phyloP scores from a whole-genome alignment of 495 filamentous ascomycete genomes.

The Immersiella caudata region DNA sequence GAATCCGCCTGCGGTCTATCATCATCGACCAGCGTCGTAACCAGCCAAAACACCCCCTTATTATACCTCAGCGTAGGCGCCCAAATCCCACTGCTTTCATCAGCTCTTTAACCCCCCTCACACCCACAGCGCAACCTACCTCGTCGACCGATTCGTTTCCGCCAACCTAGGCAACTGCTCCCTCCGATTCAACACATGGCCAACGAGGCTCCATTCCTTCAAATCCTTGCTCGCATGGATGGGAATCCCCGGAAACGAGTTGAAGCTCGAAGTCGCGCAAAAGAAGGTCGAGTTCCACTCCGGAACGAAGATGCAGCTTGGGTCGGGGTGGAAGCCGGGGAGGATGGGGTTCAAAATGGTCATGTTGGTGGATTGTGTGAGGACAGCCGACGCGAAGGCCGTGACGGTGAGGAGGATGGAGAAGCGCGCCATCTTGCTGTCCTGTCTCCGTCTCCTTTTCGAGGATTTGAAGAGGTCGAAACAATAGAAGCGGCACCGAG shows the following conservation, averaged over 20 bases:
- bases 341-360: conserved; percentile 55
- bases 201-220: conserved; percentile 55
- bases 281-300: conserved; percentile 56
- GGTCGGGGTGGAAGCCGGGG: conserved; percentile 60
- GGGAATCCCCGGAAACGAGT: conserved; percentile 57
- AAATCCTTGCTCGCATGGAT: conserved; percentile 57
- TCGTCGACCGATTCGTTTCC: conserved; percentile 49
- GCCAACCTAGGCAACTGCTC: conserved; percentile 46
- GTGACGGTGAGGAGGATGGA: not conserved
- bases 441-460: not conserved
- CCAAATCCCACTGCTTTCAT: conserved; percentile 41
- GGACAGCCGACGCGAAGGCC: not conserved
- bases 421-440: not conserved
- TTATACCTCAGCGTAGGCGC: conserved; percentile 46
- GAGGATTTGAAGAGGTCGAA: not conserved
- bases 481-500: not conserved
- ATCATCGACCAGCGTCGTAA: conserved; percentile 49
- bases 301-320: conserved; percentile 54
- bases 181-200: conserved; percentile 44
- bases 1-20: conserved; percentile 38
- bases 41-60: conserved; percentile 44
- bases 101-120: not conserved
- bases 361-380: not conserved
- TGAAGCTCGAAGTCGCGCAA: conserved; percentile 57
- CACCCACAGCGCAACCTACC: conserved; percentile 28